A percentile compares a stretch with the other conserved stretches of the same genome.
Conservation (phyloP, 2,329 filamentous ascomycete genomes). For the Lachnum nothofagi region DNA sequence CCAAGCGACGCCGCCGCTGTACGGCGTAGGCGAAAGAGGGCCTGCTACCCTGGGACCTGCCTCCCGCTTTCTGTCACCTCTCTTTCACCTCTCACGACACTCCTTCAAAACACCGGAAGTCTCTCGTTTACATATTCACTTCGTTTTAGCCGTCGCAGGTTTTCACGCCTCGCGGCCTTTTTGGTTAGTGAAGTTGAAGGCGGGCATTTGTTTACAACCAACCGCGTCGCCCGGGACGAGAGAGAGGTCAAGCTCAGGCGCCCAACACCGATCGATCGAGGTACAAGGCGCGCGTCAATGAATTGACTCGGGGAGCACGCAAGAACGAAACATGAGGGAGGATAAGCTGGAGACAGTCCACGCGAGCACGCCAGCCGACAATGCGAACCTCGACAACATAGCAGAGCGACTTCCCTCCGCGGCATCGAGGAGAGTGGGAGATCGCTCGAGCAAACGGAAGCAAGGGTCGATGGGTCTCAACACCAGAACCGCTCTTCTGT, state of each 20-base stretch:
- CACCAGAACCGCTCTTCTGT: slow-evolving; percentile 25
- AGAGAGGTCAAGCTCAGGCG: slow-evolving; percentile 20
- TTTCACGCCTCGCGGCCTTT: slow-evolving; percentile 12
- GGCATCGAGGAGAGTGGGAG: slow-evolving; percentile 7
- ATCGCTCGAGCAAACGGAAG: slow-evolving; percentile 17
- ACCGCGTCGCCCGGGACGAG: slow-evolving; percentile 1
- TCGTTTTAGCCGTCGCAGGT: slow-evolving; percentile 10
- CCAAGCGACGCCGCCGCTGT: not conserved
- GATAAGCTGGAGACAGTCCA: slow-evolving; percentile 12
- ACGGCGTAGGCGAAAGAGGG: too few relatives aligned
- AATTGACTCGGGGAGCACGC: slow-evolving; percentile 7
- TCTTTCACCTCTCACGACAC: slow-evolving; percentile 11
- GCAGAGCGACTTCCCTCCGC: slow-evolving; percentile 8
- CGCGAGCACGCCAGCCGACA: slow-evolving; percentile 13
- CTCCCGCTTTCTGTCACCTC: slow-evolving; percentile 5
- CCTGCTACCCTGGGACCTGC: not conserved
- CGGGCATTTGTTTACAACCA: slow-evolving; percentile 8
- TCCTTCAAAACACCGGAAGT: slow-evolving; percentile 15
- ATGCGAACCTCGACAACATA: slow-evolving; percentile 17
- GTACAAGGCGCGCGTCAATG: slow-evolving; percentile 20
- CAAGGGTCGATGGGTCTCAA: slow-evolving; percentile 20
- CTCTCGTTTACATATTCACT: slow-evolving; percentile 24
- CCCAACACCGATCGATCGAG: slow-evolving; percentile 1
- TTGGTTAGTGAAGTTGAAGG: slow-evolving; percentile 13
- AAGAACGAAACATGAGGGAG: slow-evolving; percentile 28